A percentile compares a stretch with the other conserved stretches of the same genome.
Evolutionary conservation across 2,329 filamentous ascomycete genomes (phyloP).

Genomic region (Trichoderma oligosporum): DNA sequence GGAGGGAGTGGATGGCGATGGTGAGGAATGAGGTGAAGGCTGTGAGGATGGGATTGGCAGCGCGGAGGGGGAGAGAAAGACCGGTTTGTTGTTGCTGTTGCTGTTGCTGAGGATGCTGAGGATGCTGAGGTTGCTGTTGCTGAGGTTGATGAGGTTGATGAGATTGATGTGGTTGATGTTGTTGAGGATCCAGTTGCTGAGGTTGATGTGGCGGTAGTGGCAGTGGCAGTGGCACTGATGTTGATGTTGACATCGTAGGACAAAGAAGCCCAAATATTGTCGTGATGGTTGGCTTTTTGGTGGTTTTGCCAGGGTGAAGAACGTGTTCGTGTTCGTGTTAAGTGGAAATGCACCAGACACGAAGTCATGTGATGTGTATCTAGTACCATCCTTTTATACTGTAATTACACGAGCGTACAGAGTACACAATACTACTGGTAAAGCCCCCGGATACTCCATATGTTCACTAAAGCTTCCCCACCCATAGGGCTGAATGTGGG

Average conservation of each 20-base stretch:
- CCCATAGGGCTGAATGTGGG: constrained; percentile 1
- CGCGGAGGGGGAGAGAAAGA: constrained; percentile 32
- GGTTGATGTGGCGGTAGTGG: too few relatives aligned
- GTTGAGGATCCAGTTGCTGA: neutral
- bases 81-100: neutral
- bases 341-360: neutral
- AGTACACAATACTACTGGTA: too few relatives aligned
- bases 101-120: neutral
- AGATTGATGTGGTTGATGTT: too few relatives aligned
- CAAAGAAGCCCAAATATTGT: too few relatives aligned
- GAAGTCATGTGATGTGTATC: constrained; percentile 7
- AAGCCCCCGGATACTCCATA: too few relatives aligned
- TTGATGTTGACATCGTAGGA: constrained; percentile 3
- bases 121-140: neutral
- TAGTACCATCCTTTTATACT: too few relatives aligned
- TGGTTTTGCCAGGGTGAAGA: neutral
- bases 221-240: too few relatives aligned
- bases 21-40: constrained; percentile 78
- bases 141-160: neutral
- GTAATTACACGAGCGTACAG: too few relatives aligned
- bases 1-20: constrained; percentile 78
- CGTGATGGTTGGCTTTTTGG: neutral
- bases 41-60: constrained; percentile 51
- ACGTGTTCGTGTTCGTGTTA: neutral
- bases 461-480: neutral